A percentile compares a stretch with the other conserved stretches of the same genome.
Evolutionary conservation across 176 grass and related monocot species (phyloP).

Genomic region (Oropetium thomaeum): DNA sequence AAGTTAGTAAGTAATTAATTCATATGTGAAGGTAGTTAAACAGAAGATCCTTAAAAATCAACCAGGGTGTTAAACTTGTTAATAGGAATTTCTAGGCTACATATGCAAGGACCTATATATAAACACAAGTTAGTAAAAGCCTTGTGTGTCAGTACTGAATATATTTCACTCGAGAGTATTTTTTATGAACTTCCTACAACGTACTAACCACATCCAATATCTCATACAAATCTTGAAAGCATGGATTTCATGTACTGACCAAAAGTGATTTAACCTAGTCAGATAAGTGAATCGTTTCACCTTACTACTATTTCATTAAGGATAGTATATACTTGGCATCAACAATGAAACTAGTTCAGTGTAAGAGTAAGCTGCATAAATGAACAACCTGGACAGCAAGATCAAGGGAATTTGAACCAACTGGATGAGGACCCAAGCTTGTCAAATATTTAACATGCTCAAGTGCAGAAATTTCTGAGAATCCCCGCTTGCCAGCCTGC

Average conservation of each 20-base stretch:
- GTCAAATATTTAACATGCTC: slow-evolving; percentile 82
- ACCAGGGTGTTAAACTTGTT: background rate
- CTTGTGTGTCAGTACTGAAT: background rate
- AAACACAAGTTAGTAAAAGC: background rate
- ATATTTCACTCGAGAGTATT: background rate
- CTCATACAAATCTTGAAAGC: background rate
- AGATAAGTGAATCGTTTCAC: background rate
- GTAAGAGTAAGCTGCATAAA: slow-evolving; percentile 9
- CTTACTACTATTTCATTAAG: slow-evolving; percentile 1
- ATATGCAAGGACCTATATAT: background rate
- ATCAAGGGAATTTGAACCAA: slow-evolving; percentile 84
- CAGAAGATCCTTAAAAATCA: background rate
- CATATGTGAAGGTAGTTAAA: background rate
- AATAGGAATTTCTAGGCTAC: background rate
- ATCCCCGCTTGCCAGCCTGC: slow-evolving; percentile 79
- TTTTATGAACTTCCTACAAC: background rate
- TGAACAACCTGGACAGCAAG: slow-evolving; percentile 85
- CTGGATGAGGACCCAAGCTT: slow-evolving; percentile 83
- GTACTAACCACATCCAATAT: background rate
- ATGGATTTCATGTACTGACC: background rate
- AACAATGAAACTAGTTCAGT: slow-evolving; percentile 2
- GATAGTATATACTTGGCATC: slow-evolving; percentile 1
- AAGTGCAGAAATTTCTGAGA: slow-evolving; percentile 81
- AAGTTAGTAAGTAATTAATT: background rate
- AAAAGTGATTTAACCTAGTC: slow-evolving; percentile 4